Base-by-base conservation (phyloP, 1,284 basidiomycete species). In the Ganoderma sinense region DNA sequence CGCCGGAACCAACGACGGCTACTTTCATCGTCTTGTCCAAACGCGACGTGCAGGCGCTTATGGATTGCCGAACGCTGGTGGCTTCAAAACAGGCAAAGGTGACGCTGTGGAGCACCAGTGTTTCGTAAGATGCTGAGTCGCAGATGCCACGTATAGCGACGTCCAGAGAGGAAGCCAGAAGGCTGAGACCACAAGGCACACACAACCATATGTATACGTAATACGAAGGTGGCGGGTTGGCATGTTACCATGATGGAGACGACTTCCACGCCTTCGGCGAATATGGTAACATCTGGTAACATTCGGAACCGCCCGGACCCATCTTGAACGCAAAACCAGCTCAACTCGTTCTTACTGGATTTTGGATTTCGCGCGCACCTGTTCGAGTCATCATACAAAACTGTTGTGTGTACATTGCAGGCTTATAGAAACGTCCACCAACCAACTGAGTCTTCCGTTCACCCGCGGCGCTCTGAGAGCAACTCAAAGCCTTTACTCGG, bases 1-100 rank as follows among this genome's bases (percentile, higher is more conserved):
- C 89, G 36, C 94, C 94, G 58, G 90, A 91, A 16, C 94, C 95
- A 20, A 96, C 87, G 20, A 96, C 90, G 1, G 94, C 94, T 53
- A 96, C 83, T 74, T 85, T 90, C 90, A 91, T 90, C 67, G 71
- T 60, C 4, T 10, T 48, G 7, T 41, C 29, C 43, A 14, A 1
- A 14, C 23, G 4, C 16, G 51, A 51, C 31, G 18, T n/a, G 41
- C 2, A 8, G 26, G 60, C 60, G 60, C 60, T 62, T 29, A 45
- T n/a, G n/a, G n/a, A n/a, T 16, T 16, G 0, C 4, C 23, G 10
- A 53, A 26, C 48, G n/a, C 23, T n/a, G 26, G 23, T n/a, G 23
- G 48, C 26, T 48, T 2, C 11, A 14, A 53, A 26, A 53, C 11
- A 5, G 10, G 26, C 41, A 14, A 36, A 18, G 53, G 53, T 4